Evolutionary conservation across 2,329 filamentous ascomycete species (phyloP), one percentile per base, ranked within the genome.

Genomic region (Aspergillus spinulosporus): DNA sequence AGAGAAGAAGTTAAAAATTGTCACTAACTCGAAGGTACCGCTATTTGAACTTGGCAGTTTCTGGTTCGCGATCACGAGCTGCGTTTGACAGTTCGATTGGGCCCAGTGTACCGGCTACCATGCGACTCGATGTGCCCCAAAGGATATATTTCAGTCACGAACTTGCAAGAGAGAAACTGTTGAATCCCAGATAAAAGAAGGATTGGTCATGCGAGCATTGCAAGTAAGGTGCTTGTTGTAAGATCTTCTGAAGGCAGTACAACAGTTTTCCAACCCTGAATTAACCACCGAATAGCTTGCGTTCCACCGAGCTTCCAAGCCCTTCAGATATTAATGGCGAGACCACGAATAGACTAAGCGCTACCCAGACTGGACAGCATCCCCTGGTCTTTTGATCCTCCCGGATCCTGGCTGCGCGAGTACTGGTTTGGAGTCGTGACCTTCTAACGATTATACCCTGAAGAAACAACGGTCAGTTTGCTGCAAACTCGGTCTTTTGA

Each of bases 1-100:
- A 21, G 53, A 32, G 40, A 31, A 47, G 48, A 40, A 50, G 32
- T 50, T 53, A 45, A 57, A 59, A 52, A 21, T 21, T 55, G 57
- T 56, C 57, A 50, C 56, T 62, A 56, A 52, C 47, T 37, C 52
- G 59, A 54, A 62, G 46, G 58, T 62, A 62, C 61, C 60, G 60
- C 51, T 62, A 52, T 59, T 56, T 56, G 58, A 53, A 53, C 49
- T 47, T 48, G 32, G 46, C 28, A 51, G 56, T 53, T 50, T 59
- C 51, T 54, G 58, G 59, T 51, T 60, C 58, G 51, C 37, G 43
- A 46, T 52, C 54, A 54, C 50, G 29, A 44, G 42, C 32, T 45
- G 31, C 28, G 29, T 26, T 51, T 52, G 49, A 52, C 42, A 52
- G 49, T 40, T 54, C 32, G 32, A 47, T 39, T 39, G 47, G 36